Conservation (phyloP, 2,329 filamentous ascomycete species). For the Coniochaeta sp. region DNA sequence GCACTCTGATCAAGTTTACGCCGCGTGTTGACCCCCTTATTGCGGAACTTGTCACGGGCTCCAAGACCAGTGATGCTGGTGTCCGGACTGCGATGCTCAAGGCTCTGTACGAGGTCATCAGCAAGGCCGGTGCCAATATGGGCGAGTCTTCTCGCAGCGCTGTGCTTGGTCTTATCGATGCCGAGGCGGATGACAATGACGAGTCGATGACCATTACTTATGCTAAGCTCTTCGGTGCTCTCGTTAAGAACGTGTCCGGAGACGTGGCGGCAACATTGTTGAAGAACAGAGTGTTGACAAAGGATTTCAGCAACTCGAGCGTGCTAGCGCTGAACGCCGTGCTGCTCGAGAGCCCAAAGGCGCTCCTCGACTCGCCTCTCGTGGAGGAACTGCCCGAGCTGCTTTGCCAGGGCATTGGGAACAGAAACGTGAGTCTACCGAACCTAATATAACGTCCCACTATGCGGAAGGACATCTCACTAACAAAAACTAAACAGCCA, state of each 20-base stretch:
- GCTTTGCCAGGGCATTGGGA: slow-evolving; percentile 71
- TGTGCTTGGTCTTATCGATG: slow-evolving; percentile 85
- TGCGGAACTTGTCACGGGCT: slow-evolving; percentile 85
- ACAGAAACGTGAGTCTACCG: slow-evolving; percentile 58
- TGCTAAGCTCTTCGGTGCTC: slow-evolving; percentile 78
- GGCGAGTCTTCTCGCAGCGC: slow-evolving; percentile 78
- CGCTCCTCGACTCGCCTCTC: slow-evolving; percentile 57
- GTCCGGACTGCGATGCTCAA: slow-evolving; percentile 96
- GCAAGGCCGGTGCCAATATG: slow-evolving; percentile 93
- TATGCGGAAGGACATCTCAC: neutral
- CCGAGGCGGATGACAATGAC: slow-evolving; percentile 68
- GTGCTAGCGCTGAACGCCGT: slow-evolving; percentile 85
- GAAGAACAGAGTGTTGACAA: slow-evolving; percentile 71
- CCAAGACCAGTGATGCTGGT: slow-evolving; percentile 78
- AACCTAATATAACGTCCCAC: neutral
- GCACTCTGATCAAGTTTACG: slow-evolving; percentile 91
- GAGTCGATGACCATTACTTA: slow-evolving; percentile 80
- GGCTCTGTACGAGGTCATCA: slow-evolving; percentile 91
- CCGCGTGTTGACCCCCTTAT: slow-evolving; percentile 94
- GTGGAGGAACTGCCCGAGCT: slow-evolving; percentile 68
- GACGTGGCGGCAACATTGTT: slow-evolving; percentile 55
- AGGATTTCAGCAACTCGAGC: slow-evolving; percentile 68
- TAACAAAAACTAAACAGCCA: slow-evolving; percentile 39
- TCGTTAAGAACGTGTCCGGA: slow-evolving; percentile 76
- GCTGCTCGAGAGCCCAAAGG: slow-evolving; percentile 68